Conservation (phyloP, 495 filamentous ascomycete genomes). For the Penicillium coffeae region DNA sequence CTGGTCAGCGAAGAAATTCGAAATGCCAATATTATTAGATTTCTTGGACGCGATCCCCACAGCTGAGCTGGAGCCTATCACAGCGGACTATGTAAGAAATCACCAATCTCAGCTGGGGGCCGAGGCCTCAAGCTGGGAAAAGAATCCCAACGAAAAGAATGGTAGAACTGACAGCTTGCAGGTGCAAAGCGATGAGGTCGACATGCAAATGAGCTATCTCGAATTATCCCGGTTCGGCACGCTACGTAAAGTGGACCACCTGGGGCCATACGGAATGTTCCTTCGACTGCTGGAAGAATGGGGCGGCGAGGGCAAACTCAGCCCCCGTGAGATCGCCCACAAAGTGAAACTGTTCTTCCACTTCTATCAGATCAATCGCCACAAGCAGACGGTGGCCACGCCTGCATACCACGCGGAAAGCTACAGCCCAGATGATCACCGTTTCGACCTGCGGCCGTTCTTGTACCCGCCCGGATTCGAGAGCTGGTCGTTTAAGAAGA, state of each 20-base stretch:
- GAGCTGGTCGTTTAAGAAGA: slow-evolving; percentile 11
- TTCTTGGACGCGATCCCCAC: slow-evolving; percentile 10
- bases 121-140: no score
- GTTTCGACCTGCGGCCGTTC: slow-evolving; percentile 11
- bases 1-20: slow-evolving; percentile 6
- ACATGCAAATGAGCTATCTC: slow-evolving; percentile 11
- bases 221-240: slow-evolving; percentile 10
- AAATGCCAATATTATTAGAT: slow-evolving; percentile 7
- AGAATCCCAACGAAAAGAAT: no score
- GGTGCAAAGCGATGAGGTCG: slow-evolving; percentile 9
- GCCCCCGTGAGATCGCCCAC: slow-evolving; percentile 6
- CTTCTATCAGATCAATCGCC: slow-evolving; percentile 11
- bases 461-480: slow-evolving; percentile 10
- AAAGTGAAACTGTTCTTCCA: slow-evolving; percentile 13
- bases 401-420: slow-evolving; percentile 10
- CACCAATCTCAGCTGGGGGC: not conserved
- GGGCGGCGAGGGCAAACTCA: slow-evolving; percentile 8
- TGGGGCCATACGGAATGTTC: slow-evolving; percentile 12
- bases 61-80: slow-evolving; percentile 10
- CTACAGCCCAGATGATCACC: slow-evolving; percentile 10
- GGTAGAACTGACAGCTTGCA: not conserved
- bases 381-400: slow-evolving; percentile 11
- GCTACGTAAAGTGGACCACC: slow-evolving; percentile 7
- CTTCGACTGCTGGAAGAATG: slow-evolving; percentile 9
- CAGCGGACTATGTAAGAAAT: slow-evolving; percentile 8